phyloP scores from a whole-genome alignment of 1,284 basidiomycete genomes.

The Cutaneotrichosporon sp. region DNA sequence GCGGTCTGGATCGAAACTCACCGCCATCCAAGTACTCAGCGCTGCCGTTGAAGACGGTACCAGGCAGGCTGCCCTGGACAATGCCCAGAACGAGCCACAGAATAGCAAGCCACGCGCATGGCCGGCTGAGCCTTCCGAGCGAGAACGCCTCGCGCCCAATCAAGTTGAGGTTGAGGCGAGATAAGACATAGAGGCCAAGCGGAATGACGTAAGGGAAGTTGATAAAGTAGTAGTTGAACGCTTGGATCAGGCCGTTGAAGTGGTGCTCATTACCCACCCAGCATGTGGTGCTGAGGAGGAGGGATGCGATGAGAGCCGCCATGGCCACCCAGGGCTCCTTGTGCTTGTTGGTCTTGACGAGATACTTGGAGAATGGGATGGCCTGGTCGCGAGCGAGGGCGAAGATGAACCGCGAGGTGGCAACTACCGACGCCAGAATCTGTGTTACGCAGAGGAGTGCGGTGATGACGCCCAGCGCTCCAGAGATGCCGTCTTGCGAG shows the following conservation, averaged over 20 bases:
- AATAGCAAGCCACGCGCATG: not conserved
- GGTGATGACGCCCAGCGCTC: not conserved
- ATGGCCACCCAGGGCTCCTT: not conserved
- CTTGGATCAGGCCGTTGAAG: not conserved
- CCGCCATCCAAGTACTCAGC: too few species aligned
- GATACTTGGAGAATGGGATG: constrained; percentile 33
- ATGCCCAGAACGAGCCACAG: constrained; percentile 2
- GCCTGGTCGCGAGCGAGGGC: constrained; percentile 23
- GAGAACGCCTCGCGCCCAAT: constrained; percentile 3
- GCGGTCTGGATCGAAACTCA: too few species aligned
- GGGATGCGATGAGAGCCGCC: not conserved
- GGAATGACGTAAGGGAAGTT: constrained; percentile 1
- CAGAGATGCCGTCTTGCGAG: too few species aligned
- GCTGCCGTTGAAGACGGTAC: not conserved
- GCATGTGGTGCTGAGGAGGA: not conserved
- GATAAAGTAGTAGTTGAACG: constrained; percentile 1
- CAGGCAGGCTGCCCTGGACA: constrained; percentile 8
- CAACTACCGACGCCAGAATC: constrained; percentile 44
- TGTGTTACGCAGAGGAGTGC: not conserved
- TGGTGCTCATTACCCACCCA: not conserved
- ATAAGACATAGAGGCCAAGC: constrained; percentile 4
- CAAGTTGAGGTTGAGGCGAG: not conserved
- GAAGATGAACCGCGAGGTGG: constrained; percentile 49
- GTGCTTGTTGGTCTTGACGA: constrained; percentile 3
- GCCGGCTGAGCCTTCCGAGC: constrained; percentile 5